These are phyloP conservation scores for Lipomyces lipofer DNA, from an alignment of 805 yeast species.

Conservation along the genomic window DNA sequence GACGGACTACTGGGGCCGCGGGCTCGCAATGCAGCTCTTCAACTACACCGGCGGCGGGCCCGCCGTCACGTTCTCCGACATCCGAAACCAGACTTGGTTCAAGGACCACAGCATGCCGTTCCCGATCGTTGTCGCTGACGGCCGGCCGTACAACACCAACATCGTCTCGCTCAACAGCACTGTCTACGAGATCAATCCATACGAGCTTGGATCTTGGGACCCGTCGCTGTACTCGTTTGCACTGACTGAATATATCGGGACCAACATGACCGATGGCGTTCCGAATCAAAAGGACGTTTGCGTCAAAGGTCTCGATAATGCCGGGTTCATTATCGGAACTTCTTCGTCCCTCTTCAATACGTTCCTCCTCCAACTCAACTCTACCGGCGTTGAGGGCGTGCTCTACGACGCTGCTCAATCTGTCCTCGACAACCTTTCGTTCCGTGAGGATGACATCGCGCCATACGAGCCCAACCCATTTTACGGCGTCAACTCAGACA, in stretches of 20 bases:
- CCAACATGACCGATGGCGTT: constrained; percentile 59
- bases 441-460: constrained; percentile 60
- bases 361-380: constrained; percentile 57
- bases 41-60: constrained; percentile 61
- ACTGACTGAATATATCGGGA: constrained; percentile 68
- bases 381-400: constrained; percentile 52
- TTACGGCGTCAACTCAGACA: constrained; percentile 43
- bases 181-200: constrained; percentile 53
- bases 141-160: constrained; percentile 48
- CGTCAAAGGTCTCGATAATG: constrained; percentile 71
- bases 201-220: constrained; percentile 87
- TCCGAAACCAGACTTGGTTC: constrained; percentile 63
- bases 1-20: constrained; percentile 81
- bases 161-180: constrained; percentile 69
- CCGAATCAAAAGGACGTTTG: constrained; percentile 53
- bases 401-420: constrained; percentile 48
- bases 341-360: constrained; percentile 80
- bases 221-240: constrained; percentile 65
- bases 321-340: constrained; percentile 79
- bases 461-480: constrained; percentile 74
- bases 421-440: constrained; percentile 48
- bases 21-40: constrained; percentile 72
- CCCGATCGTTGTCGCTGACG: constrained; percentile 60
- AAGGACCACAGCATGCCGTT: constrained; percentile 65
- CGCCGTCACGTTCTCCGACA: constrained; percentile 57